Evolutionary conservation across 1,139 yeast genomes (phyloP).

Genomic region (Blastobotrys arbuscula): DNA sequence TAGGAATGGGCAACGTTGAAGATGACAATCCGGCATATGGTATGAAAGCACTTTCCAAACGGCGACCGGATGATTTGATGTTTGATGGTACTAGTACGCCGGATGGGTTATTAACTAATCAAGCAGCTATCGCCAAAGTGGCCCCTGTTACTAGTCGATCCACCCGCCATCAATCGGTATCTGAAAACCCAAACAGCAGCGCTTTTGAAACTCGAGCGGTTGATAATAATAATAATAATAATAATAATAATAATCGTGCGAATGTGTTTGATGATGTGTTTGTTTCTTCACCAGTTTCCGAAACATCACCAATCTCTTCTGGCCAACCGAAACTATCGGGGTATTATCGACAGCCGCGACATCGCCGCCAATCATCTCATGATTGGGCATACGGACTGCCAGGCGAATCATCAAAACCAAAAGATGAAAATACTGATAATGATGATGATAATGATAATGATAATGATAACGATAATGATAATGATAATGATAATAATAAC

Average conservation of each 20-base stretch:
- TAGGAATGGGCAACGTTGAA: constrained; percentile 21
- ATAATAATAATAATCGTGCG: neutral
- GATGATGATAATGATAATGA: constrained; percentile 4
- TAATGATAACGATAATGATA: neutral
- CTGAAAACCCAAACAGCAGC: neutral
- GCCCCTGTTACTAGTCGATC: neutral
- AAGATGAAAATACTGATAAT: neutral
- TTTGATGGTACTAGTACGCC: constrained; percentile 10
- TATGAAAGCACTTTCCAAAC: constrained; percentile 14
- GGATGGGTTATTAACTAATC: constrained; percentile 11
- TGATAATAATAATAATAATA: neutral
- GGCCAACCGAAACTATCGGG: constrained; percentile 12
- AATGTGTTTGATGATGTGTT: constrained; percentile 19
- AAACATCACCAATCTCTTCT: constrained; percentile 17
- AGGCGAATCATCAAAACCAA: neutral
- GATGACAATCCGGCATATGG: constrained; percentile 11
- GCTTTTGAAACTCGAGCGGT: neutral
- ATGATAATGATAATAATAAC: neutral
- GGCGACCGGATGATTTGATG: constrained; percentile 1
- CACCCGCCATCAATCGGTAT: neutral
- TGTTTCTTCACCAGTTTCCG: constrained; percentile 24
- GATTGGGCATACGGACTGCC: constrained; percentile 23
- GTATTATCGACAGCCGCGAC: constrained; percentile 28
- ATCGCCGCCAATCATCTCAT: constrained; percentile 24
- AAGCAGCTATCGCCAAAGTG: constrained; percentile 8